Evolutionary conservation across 257 asterid genomes (phyloP).

Genomic region (Misopates orontium): DNA sequence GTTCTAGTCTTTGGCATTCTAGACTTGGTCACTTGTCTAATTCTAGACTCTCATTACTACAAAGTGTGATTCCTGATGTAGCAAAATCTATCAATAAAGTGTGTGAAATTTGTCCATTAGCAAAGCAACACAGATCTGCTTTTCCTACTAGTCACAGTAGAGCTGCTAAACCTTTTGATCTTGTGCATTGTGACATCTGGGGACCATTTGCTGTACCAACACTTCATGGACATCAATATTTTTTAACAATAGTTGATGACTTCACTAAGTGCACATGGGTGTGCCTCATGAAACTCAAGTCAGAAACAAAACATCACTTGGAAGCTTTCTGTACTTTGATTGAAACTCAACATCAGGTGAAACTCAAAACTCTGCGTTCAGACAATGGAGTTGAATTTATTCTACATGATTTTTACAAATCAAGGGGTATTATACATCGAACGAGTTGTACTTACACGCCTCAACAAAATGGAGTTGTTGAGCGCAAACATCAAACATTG

Average conservation of each 20-base stretch:
- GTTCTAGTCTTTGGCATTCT: too few species aligned
- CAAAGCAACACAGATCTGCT: not conserved
- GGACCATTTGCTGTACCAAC: not conserved
- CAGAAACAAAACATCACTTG: not conserved
- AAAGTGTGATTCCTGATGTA: too few species aligned
- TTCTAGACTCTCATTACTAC: too few species aligned
- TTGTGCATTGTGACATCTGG: constrained; percentile 15
- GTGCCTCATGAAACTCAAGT: not conserved
- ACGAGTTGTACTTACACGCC: not conserved
- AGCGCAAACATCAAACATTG: not conserved
- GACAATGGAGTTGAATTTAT: not conserved
- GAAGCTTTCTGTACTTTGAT: not conserved
- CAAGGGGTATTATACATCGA: constrained; percentile 3
- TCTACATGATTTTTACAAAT: not conserved
- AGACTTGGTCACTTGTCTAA: too few species aligned
- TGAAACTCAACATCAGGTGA: not conserved
- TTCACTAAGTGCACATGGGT: constrained; percentile 1
- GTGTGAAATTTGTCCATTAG: not conserved
- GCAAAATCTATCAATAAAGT: too few species aligned
- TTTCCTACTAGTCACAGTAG: not conserved
- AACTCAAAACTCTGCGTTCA: not conserved
- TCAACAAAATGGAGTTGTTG: too few species aligned
- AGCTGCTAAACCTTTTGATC: not conserved
- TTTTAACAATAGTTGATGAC: constrained; percentile 21
- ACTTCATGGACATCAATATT: not conserved